Evolutionary conservation across 1,284 basidiomycete genomes (phyloP), one percentile per base, ranked within the genome.

Genomic region (Ganoderma lingzhi): DNA sequence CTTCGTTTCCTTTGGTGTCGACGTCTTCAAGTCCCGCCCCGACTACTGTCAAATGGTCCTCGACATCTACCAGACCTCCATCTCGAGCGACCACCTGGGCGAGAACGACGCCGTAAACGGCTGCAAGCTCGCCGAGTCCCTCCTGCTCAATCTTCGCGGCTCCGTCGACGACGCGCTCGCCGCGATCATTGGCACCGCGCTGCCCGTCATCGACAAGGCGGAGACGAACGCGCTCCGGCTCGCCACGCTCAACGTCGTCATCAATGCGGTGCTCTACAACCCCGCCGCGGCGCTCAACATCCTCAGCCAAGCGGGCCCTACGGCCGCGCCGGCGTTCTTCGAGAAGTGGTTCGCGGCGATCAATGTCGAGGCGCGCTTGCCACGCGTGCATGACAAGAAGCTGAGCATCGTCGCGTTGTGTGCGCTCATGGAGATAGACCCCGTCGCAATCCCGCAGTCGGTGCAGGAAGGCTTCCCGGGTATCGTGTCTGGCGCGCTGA

Each of bases 321-420:
- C 90, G 4, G 80, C 84, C 17, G 87, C 91, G 1, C 88, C 88
- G 55, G 76, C 80, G 19, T 94, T 97, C 84, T 96, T 97, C 77
- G 89, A 93, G 75, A 85, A 85, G 71, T 96, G 94, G 92, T 94
- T 95, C 75, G 86, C 81, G 9, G 87, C 88, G 17, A 92, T 96
- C 78, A 89, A 88, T 67, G 81, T 83, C 62, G 84, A 89, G 30
- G 82, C 84, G 39, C 87, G 85, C 62, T 85, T 96, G 58, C 93
- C 93, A 3, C 87, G 95, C n/a, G 94, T 97, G 48, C 95, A 97
- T 79, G 95, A 97, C 80, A 96, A 96, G 87, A 96, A 94, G 80
- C 84, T 97, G 67, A 89, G 88, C 71, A 87, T 96, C 63, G 79
- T 94, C 69, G 89, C 95, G 10, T 82, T 97, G 70, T 93, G 90